A percentile compares a stretch with the other conserved stretches of the same genome.
Evolutionary conservation across 345 rosid species (phyloP).

Genomic region (Eucalyptus regnans): DNA sequence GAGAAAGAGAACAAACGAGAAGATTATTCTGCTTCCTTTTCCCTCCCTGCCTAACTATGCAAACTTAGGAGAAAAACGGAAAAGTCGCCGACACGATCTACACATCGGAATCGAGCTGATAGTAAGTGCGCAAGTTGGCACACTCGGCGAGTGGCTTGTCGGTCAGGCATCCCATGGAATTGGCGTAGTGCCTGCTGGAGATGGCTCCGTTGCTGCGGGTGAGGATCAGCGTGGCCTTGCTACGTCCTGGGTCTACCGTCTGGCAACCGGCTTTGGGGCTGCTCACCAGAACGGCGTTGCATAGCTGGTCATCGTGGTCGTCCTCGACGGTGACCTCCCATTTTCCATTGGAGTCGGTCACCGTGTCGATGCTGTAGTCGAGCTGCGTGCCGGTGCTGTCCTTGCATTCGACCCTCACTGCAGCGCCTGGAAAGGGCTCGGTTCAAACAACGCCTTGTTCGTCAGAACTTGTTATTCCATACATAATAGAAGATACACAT

Average conservation of each 20-base stretch:
- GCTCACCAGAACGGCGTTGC: constrained; percentile 28
- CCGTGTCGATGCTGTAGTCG: constrained; percentile 5
- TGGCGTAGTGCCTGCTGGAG: constrained; percentile 37
- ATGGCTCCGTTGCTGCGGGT: constrained; percentile 54
- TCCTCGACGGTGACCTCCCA: constrained; percentile 32
- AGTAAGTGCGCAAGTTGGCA: constrained; percentile 3
- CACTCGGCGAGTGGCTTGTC: constrained; percentile 30
- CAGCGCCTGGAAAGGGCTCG: constrained; percentile 28
- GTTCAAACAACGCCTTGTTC: neutral
- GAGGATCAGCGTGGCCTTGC: constrained; percentile 35
- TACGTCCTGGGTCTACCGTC: constrained; percentile 24
- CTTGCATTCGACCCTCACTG: constrained; percentile 36
- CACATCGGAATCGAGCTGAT: neutral
- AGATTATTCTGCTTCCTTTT: neutral
- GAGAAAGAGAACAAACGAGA: neutral
- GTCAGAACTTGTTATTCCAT: neutral
- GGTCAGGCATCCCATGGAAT: constrained; percentile 52
- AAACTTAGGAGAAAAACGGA: neutral
- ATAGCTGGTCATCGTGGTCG: constrained; percentile 49
- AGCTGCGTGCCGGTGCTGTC: constrained; percentile 19
- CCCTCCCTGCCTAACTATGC: neutral
- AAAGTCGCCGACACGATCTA: neutral
- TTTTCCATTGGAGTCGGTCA: constrained; percentile 28
- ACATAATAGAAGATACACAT: neutral
- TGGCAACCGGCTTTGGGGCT: constrained; percentile 36